Evolutionary conservation across 805 yeast genomes (phyloP), one percentile per base, ranked within the genome.

Genomic region (Myxozyma neglecta): DNA sequence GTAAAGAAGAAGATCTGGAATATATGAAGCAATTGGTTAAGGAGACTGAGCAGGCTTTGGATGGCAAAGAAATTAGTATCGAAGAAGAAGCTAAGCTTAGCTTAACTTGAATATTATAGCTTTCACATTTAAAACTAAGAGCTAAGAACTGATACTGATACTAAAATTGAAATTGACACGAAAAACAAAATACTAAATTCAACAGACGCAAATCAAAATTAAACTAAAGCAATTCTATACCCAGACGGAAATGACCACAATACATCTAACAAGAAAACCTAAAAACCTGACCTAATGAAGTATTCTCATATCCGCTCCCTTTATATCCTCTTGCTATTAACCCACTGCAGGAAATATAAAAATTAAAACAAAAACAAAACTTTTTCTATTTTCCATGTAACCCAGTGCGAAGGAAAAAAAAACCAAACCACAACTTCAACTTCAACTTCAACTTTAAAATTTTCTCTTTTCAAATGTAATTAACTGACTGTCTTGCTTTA

Each of bases 41-140:
- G 0, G 79, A 79, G 20, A 77, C 86, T 8, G 76, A 81, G 6
- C 68, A 70, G 11, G 75, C 78, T 29, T 72, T 89, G 1, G 71
- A 81, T 1, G 94, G 94, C 1, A 71, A 70, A 40, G 86, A 85
- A 69, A 81, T 89, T 11, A 70, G 82, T 1, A 79, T 79, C 11
- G 83, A 80, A 24, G 83, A 85, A 63, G 96, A 90, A 70, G 79
- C 60, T 14, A 51, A 45, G 18, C 50, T 58, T 34, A 58, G 68
- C 42, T 39, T 46, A 39, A 36, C 35, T 16, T 63, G 1, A 7
- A 35, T 24, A 24, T 24, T 5, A 24, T 24, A 24, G 5, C 29
- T 24, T 24, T 5, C 5, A 43, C 42, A 35, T 32, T 18, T 54
- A 24, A 14, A 32, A n/a, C 6, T 14, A 18, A 24, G 6, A 54